phyloP scores from a whole-genome alignment of 2,329 filamentous ascomycete genomes.

The Scleromitrula shiraiana region DNA sequence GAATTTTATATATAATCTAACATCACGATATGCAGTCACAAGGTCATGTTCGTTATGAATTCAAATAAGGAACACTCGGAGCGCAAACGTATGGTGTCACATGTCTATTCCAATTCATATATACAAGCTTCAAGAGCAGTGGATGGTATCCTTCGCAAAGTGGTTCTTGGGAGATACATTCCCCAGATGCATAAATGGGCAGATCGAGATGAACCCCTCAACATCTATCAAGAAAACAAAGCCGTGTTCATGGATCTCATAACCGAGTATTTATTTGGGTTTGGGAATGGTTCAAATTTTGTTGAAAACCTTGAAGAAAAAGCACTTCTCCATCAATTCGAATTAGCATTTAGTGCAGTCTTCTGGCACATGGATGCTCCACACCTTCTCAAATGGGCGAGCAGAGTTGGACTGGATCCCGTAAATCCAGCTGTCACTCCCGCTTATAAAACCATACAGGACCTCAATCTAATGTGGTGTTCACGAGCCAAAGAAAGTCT shows the following conservation, averaged over 20 bases:
- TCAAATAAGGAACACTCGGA: neutral
- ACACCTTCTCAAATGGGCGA: neutral
- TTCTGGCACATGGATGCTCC: neutral
- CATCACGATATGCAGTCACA: neutral
- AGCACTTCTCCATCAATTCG: neutral
- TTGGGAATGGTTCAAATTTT: neutral
- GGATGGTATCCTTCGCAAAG: neutral
- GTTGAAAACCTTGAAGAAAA: neutral
- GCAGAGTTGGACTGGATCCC: neutral
- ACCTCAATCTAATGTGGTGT: neutral
- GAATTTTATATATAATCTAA: neutral
- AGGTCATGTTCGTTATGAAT: neutral
- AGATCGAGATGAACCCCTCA: neutral
- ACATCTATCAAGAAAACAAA: neutral
- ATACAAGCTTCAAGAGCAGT: neutral
- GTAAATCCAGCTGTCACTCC: neutral
- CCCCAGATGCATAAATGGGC: neutral
- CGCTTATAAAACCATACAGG: neutral
- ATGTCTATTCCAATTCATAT: constrained; percentile 1
- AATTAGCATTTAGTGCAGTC: neutral
- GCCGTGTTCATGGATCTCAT: neutral
- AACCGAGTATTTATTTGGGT: neutral
- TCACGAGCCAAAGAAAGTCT: neutral
- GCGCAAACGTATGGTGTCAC: neutral
- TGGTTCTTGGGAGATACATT: neutral